phyloP scores from a whole-genome alignment of 805 yeast genomes.

The Lachancea kluyveri region DNA sequence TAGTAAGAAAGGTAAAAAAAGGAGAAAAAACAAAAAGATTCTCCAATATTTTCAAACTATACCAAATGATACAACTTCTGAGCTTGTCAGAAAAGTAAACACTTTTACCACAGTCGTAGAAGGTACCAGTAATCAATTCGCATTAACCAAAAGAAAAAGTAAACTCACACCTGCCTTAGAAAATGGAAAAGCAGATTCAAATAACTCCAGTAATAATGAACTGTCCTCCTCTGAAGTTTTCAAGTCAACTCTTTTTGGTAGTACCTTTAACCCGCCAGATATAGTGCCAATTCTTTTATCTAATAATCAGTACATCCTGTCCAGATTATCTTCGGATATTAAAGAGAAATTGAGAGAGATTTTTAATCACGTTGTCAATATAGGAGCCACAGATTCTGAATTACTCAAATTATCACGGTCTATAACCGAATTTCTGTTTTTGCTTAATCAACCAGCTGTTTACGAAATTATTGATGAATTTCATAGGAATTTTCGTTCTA shows the following conservation, averaged over 20 bases:
- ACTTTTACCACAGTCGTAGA: constrained; percentile 25
- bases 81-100: constrained; percentile 12
- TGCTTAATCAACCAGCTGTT: constrained; percentile 16
- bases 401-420: constrained; percentile 12
- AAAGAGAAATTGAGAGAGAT: constrained; percentile 8
- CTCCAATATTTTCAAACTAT: not conserved
- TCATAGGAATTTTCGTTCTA: constrained; percentile 23
- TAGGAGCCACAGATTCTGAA: constrained; percentile 25
- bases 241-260: constrained; percentile 13
- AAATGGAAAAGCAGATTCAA: constrained; percentile 1
- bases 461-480: constrained; percentile 18
- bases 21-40: not conserved
- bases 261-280: constrained; percentile 13
- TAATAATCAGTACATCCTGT: constrained; percentile 12
- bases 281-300: constrained; percentile 13
- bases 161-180: constrained; percentile 3
- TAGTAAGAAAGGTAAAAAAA: not conserved
- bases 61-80: constrained; percentile 3
- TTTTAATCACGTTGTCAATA: constrained; percentile 18
- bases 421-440: constrained; percentile 17
- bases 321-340: constrained; percentile 13
- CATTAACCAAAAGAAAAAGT: constrained; percentile 3
- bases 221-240: constrained; percentile 1
- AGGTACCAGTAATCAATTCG: constrained; percentile 18
- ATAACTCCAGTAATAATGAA: not conserved